phyloP scores from a whole-genome alignment of 176 grass and related monocot species.

The Elaeis guineensis region DNA sequence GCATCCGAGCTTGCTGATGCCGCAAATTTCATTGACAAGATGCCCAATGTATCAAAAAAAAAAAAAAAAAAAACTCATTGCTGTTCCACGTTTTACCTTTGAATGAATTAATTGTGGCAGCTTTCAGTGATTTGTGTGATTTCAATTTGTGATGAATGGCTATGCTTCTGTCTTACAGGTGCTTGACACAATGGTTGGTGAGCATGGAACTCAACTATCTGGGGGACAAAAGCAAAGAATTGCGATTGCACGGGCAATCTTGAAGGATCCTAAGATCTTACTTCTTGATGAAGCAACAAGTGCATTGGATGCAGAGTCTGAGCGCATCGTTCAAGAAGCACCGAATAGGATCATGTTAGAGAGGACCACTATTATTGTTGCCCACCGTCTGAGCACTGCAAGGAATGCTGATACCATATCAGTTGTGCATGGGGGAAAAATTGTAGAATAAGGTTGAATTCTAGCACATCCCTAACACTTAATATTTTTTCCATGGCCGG shows the following conservation, averaged over 20 bases:
- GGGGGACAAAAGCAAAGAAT: constrained; percentile 93
- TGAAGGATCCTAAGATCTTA: constrained; percentile 77
- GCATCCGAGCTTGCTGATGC: constrained; percentile 71
- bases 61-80: not conserved
- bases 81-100: constrained; percentile 1
- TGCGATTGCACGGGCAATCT: constrained; percentile 81
- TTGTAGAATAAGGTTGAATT: constrained; percentile 71
- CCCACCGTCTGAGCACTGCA: constrained; percentile 75
- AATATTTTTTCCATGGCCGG: too few relatives aligned
- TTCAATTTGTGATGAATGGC: too few relatives aligned
- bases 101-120: too few relatives aligned
- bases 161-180: constrained; percentile 31
- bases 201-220: constrained; percentile 74
- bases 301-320: constrained; percentile 75
- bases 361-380: constrained; percentile 80
- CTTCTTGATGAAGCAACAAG: constrained; percentile 94
- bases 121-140: too few relatives aligned
- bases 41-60: constrained; percentile 90
- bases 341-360: constrained; percentile 67
- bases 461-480: not conserved
- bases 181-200: constrained; percentile 73
- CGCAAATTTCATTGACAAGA: constrained; percentile 63
- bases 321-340: constrained; percentile 76
- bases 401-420: constrained; percentile 75
- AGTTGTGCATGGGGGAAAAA: constrained; percentile 70